A percentile compares a stretch with the other conserved stretches of the same genome.
Evolutionary conservation across 1,139 yeast genomes (phyloP).

Genomic region (Spencermartinsiella ligniputridi): DNA sequence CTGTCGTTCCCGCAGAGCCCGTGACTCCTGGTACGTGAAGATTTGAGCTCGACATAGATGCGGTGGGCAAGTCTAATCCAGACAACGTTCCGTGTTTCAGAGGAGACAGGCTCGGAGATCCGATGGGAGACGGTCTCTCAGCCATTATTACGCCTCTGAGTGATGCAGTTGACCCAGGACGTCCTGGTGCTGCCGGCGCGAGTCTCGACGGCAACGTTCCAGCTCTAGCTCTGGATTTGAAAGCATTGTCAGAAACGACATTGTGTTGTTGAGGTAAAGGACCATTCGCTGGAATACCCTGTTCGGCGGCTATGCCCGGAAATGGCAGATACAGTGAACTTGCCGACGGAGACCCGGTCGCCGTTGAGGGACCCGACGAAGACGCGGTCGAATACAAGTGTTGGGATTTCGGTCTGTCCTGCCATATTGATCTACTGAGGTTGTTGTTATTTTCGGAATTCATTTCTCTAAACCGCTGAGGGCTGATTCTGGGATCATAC

Average conservation of each 20-base stretch:
- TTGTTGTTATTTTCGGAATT: conserved; percentile 5
- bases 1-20: too few relatives aligned
- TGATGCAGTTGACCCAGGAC: conserved; percentile 16
- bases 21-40: conserved; percentile 6
- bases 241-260: too few relatives aligned
- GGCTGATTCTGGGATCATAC: conserved; percentile 21
- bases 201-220: conserved; percentile 43
- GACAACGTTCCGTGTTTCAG: conserved; percentile 8
- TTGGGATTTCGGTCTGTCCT: conserved; percentile 18
- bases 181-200: conserved; percentile 27
- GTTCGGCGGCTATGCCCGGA: conserved; percentile 3
- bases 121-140: conserved; percentile 21
- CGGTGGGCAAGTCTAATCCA: conserved; percentile 10
- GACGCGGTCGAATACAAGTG: conserved; percentile 13
- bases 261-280: neutral
- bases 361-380: conserved; percentile 7
- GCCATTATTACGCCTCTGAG: conserved; percentile 33
- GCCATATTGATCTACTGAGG: conserved; percentile 17
- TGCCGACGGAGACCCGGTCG: conserved; percentile 11
- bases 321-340: conserved; percentile 14
- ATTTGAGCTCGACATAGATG: conserved; percentile 4
- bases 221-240: conserved; percentile 38
- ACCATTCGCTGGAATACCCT: neutral
- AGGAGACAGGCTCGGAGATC: conserved; percentile 16
- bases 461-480: conserved; percentile 11